Conservation (phyloP, 2,329 filamentous ascomycete species). For the Aureobasidium musti region DNA sequence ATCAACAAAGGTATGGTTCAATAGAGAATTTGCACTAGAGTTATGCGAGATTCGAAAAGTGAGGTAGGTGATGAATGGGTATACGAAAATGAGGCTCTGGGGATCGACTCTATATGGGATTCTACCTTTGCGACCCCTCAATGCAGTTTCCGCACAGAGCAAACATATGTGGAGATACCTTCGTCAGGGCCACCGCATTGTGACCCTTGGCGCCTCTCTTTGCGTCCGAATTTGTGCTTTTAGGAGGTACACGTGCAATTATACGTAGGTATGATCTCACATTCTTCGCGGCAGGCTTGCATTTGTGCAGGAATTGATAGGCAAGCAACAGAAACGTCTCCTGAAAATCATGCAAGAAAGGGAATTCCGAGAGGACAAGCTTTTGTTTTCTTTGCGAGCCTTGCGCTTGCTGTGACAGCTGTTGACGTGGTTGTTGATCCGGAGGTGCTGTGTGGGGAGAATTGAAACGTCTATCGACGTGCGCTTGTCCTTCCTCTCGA, state of each 20-base stretch:
- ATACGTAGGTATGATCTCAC: slow-evolving; percentile 26
- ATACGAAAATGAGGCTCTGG: slow-evolving; percentile 6
- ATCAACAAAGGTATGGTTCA: background rate
- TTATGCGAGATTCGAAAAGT: background rate
- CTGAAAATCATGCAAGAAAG: background rate
- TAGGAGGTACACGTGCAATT: background rate
- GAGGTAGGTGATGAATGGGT: background rate
- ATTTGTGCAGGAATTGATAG: slow-evolving; percentile 9
- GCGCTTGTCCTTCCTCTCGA: background rate
- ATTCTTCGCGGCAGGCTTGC: slow-evolving; percentile 10
- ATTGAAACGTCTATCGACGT: background rate
- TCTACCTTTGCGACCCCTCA: background rate
- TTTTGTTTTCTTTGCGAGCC: background rate
- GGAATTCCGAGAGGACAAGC: background rate
- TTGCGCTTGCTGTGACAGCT: slow-evolving; percentile 6
- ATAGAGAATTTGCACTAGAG: too few relatives aligned
- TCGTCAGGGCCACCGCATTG: slow-evolving; percentile 24
- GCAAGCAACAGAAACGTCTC: background rate
- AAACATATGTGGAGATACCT: slow-evolving; percentile 15
- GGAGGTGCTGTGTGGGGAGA: slow-evolving; percentile 7
- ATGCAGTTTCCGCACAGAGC: background rate
- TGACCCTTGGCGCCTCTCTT: background rate
- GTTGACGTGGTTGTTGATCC: slow-evolving; percentile 1
- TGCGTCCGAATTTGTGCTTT: background rate
- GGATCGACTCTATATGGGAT: slow-evolving; percentile 10